A percentile compares a stretch with the other conserved stretches of the same genome.
These are phyloP conservation scores for Schwanniomyces pseudopolymorphus DNA, from an alignment of 805 yeast genomes.

Conservation along the genomic window DNA sequence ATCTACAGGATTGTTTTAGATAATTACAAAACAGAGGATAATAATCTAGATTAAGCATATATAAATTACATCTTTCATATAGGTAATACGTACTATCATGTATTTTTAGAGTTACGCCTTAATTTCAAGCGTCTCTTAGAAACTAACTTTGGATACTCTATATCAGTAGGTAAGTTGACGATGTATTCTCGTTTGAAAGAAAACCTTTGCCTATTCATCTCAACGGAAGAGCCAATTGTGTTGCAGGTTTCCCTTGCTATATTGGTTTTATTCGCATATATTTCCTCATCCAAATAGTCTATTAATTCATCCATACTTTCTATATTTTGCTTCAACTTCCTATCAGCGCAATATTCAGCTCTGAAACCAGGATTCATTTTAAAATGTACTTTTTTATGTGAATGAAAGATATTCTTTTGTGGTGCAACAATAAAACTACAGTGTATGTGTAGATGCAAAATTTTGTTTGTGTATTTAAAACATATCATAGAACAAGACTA, in stretches of 20 bases:
- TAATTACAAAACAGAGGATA: slow-evolving; percentile 86
- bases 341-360: neutral
- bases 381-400: too few relatives aligned
- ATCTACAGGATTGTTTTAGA: slow-evolving; percentile 94
- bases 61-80: neutral
- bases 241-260: too few relatives aligned
- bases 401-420: too few relatives aligned
- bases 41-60: slow-evolving; percentile 44
- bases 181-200: neutral
- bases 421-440: too few relatives aligned
- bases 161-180: neutral
- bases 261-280: neutral
- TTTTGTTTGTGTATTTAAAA: neutral
- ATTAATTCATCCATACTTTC: neutral
- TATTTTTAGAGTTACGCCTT: neutral
- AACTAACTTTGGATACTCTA: neutral
- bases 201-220: neutral
- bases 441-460: neutral
- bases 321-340: neutral
- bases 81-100: neutral
- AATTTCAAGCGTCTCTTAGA: neutral
- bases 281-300: neutral
- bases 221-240: neutral
- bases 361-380: neutral
- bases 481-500: neutral